Base-by-base conservation (phyloP, 2,329 filamentous ascomycete species). In the Lojkania enalia region DNA sequence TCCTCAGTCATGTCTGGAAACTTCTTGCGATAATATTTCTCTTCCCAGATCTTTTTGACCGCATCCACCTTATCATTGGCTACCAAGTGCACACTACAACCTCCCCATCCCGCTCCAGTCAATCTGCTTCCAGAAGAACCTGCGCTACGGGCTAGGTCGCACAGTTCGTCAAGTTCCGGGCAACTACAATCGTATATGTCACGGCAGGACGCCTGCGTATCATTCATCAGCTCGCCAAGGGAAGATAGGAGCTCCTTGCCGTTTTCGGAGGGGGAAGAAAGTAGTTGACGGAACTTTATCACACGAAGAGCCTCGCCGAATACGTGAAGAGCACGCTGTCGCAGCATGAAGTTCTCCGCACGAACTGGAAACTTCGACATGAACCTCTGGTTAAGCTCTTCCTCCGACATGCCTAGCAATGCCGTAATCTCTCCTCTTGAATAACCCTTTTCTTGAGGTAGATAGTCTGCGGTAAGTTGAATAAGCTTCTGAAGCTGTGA, bases 31-130 rank as follows among this genome's bases (percentile, higher is more conserved):
- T 95, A 97, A 69, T 97, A 99, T 64, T 90, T 84, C 51, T 80
- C 79, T 60, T 87, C 82, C 80, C 94, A 84, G 4, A 88, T 88
- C 60, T 81, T 77, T 67, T 82, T 89, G 16, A 99, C 88, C 19
- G 76, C 81, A 4, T 86, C 84, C 0, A 96, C 87, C 71, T 87
- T 92, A 61, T 90, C 81, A 46, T 84, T 87, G 0, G 92, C 87
- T 40, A 97, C 87, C 45, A 99, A 79, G 73, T 99, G 94, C 46
- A 99, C 92, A 49, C 84, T 94, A 74, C 94, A 97, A 2, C 94
- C 94, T 50, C 94, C 94, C 94, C 94, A 99, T 2, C 94, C 94
- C 0, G 94, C 94, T 29, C 94, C 94, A 0, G 92, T 97, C 57
- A 96, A 74, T 19, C 92, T 78, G 57, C 87, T 90, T 20, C 92